Percentiles rank a stretch among this genome's conserved stretches.
phyloP scores from a whole-genome alignment of 2,329 filamentous ascomycete species.

The Diplocarpon mali region DNA sequence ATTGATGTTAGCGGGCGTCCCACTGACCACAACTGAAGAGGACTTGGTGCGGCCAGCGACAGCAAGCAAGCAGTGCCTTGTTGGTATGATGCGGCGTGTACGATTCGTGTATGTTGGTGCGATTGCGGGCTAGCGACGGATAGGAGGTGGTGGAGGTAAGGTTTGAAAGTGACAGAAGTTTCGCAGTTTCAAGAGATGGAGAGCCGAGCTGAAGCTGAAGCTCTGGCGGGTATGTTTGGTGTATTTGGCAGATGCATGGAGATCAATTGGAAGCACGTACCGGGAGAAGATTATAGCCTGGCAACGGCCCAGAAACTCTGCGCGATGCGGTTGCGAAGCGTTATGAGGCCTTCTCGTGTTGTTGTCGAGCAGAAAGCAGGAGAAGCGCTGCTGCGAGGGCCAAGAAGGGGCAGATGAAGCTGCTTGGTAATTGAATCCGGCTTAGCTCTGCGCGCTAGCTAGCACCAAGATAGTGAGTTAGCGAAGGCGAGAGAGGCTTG shows the following conservation, averaged over 20 bases:
- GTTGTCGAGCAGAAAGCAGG: too few species aligned
- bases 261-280: too few species aligned
- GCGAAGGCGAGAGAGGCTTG: too few species aligned
- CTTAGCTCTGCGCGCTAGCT: too few species aligned
- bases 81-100: too few species aligned
- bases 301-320: not conserved
- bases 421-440: too few species aligned
- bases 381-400: not conserved
- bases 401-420: not conserved
- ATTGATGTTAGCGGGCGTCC: slow-evolving; percentile 6
- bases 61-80: not conserved
- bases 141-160: not conserved
- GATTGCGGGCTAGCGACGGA: too few species aligned
- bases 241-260: not conserved
- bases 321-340: slow-evolving; percentile 1
- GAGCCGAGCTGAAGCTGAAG: not conserved
- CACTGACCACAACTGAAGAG: not conserved
- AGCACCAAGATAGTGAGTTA: too few species aligned
- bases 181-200: not conserved
- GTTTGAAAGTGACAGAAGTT: not conserved
- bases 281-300: too few species aligned
- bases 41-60: not conserved
- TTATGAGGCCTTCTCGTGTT: not conserved
- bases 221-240: not conserved
- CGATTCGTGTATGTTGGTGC: too few species aligned